Percentiles rank a stretch among this genome's conserved stretches.
These are phyloP conservation scores for Fusarium sororula DNA, from an alignment of 2,329 filamentous ascomycete species.

Conservation along the genomic window DNA sequence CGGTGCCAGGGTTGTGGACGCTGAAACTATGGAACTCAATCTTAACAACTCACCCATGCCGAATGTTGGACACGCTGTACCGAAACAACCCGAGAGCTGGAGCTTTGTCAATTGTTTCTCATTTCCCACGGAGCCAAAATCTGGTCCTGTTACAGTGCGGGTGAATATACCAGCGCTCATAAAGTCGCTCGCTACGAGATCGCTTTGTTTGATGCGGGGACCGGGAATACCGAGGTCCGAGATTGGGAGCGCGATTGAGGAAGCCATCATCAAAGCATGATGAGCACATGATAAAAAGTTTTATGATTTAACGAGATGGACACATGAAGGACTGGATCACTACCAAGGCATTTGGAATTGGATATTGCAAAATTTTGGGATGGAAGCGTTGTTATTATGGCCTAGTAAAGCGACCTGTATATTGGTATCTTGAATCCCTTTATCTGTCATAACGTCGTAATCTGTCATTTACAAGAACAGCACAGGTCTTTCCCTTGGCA, in stretches of 20 bases:
- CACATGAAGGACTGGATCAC: neutral
- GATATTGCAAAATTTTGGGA: neutral
- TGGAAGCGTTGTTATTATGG: constrained; percentile 18
- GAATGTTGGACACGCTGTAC: neutral
- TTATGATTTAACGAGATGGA: neutral
- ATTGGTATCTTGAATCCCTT: constrained; percentile 33
- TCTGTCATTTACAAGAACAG: constrained; percentile 21
- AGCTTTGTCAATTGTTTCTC: constrained; percentile 42
- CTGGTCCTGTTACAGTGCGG: constrained; percentile 22
- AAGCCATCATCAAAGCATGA: constrained; percentile 25
- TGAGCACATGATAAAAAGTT: neutral
- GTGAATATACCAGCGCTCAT: constrained; percentile 32
- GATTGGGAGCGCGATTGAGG: constrained; percentile 41
- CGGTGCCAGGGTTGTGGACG: constrained; percentile 34
- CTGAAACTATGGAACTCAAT: constrained; percentile 38
- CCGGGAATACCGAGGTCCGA: constrained; percentile 40
- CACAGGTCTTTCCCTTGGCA: neutral
- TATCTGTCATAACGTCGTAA: constrained; percentile 38
- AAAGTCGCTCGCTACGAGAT: constrained; percentile 26
- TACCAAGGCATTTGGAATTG: neutral
- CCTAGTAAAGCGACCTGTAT: constrained; percentile 22
- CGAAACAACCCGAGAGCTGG: constrained; percentile 40
- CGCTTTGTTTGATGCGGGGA: constrained; percentile 38
- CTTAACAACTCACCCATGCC: constrained; percentile 17
- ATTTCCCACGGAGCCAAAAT: constrained; percentile 20